Percentiles rank a stretch among this genome's conserved stretches.
phyloP scores from a whole-genome alignment of 306 rosid species.

The Luffa acutangula region DNA sequence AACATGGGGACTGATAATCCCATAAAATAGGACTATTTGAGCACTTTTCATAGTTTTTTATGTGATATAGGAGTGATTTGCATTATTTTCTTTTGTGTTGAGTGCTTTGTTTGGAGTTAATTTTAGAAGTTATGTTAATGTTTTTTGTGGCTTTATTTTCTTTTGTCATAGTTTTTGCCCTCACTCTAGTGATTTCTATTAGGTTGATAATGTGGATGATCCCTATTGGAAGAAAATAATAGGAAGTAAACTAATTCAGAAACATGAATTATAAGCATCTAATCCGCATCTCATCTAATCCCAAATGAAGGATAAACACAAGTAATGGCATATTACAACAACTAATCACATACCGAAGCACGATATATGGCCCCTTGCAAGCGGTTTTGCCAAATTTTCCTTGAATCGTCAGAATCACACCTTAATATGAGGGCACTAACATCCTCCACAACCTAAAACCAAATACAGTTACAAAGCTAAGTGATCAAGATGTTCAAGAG shows the following conservation, averaged over 20 bases:
- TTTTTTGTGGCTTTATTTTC: too few species aligned
- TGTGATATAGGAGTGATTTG: too few species aligned
- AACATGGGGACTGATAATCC: too few species aligned
- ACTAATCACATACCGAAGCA: constrained; percentile 49
- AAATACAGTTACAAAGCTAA: background rate
- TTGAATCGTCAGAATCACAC: constrained; percentile 66
- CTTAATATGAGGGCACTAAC: constrained; percentile 62
- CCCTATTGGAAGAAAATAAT: background rate
- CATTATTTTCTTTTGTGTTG: too few species aligned
- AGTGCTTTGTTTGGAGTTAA: too few species aligned
- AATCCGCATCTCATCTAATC: background rate
- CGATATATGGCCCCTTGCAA: constrained; percentile 83
- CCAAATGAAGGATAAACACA: background rate
- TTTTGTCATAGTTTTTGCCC: too few species aligned
- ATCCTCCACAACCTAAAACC: constrained; percentile 79
- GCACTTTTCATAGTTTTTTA: too few species aligned
- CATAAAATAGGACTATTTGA: too few species aligned
- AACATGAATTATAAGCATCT: background rate
- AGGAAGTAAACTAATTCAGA: background rate
- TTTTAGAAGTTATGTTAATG: too few species aligned
- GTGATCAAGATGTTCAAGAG: background rate
- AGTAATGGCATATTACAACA: background rate
- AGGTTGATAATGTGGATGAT: background rate
- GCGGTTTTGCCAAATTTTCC: constrained; percentile 72
- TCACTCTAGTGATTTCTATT: too few species aligned